Conservation (phyloP, 352 stramenopile genomes). For the Albugo candida region DNA sequence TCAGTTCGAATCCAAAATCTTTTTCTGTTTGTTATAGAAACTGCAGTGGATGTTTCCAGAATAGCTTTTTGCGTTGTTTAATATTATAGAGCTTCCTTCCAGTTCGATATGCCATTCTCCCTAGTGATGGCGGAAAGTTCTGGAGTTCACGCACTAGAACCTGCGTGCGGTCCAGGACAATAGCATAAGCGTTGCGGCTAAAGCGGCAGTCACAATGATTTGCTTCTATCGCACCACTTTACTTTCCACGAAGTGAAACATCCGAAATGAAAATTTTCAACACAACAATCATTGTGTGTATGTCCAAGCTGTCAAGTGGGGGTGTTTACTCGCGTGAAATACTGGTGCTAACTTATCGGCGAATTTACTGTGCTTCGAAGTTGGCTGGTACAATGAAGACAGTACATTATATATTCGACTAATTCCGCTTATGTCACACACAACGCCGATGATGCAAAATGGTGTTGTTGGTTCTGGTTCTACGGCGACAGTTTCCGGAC, state of each 20-base stretch:
- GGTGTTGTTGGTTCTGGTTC: constrained; percentile 76
- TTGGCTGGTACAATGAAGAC: constrained; percentile 43
- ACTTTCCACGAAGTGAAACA: constrained; percentile 47
- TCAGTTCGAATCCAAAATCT: no score
- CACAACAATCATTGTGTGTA: constrained; percentile 63
- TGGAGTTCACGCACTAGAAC: no score
- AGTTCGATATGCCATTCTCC: no score
- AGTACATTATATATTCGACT: constrained; percentile 62
- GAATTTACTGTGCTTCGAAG: constrained; percentile 63
- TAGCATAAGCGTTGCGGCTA: constrained; percentile 29
- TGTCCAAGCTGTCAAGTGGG: constrained; percentile 8
- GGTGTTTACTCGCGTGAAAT: background rate
- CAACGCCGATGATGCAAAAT: constrained; percentile 39
- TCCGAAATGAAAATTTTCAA: constrained; percentile 54
- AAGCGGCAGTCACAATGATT: constrained; percentile 39
- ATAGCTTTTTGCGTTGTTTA: no score
- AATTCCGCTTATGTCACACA: constrained; percentile 54
- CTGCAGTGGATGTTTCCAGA: no score
- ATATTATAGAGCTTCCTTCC: no score
- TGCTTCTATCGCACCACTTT: constrained; percentile 45
- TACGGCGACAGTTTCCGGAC: constrained; percentile 77
- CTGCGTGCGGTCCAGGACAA: constrained; percentile 53
- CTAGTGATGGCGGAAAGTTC: no score
- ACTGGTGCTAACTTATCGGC: constrained; percentile 34
- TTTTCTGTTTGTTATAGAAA: no score